These are phyloP conservation scores for Gyrodon lividus DNA, from an alignment of 768 basidiomycete genomes.

Conservation along the genomic window DNA sequence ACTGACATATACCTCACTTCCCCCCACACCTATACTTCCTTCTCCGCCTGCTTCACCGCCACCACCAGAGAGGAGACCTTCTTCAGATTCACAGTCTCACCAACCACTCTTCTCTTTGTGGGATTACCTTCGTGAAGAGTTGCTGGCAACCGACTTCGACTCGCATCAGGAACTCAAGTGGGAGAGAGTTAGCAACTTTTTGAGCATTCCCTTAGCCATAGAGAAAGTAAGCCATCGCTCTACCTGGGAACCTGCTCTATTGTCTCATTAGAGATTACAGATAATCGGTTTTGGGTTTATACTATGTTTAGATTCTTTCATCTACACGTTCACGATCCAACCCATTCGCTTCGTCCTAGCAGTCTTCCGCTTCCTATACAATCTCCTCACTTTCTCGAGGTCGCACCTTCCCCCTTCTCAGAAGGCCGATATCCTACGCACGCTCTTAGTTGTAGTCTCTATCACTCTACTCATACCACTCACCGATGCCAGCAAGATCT, in stretches of 20 bases:
- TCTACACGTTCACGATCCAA: slow-evolving; percentile 96
- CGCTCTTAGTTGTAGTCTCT: slow-evolving; percentile 71
- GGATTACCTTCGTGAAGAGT: slow-evolving; percentile 89
- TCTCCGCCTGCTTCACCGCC: slow-evolving; percentile 39
- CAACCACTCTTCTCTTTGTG: slow-evolving; percentile 75
- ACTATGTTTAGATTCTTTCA: slow-evolving; percentile 93
- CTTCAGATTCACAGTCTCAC: slow-evolving; percentile 18
- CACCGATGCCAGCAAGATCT: slow-evolving; percentile 96
- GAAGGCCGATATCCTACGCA: slow-evolving; percentile 89
- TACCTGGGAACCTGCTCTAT: background rate
- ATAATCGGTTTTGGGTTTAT: slow-evolving; percentile 90
- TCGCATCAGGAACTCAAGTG: slow-evolving; percentile 92
- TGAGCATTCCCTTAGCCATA: slow-evolving; percentile 87
- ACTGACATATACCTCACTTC: slow-evolving; percentile 68
- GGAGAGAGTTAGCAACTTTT: slow-evolving; percentile 95
- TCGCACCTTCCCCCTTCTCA: slow-evolving; percentile 78
- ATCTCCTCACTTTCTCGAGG: slow-evolving; percentile 48
- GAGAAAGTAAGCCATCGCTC: slow-evolving; percentile 69
- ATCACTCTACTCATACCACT: slow-evolving; percentile 73
- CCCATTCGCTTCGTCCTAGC: slow-evolving; percentile 84
- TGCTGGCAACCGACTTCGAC: slow-evolving; percentile 91
- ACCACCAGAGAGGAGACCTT: slow-evolving; percentile 12
- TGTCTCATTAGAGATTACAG: slow-evolving; percentile 38
- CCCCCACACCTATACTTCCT: slow-evolving; percentile 65
- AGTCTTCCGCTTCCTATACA: slow-evolving; percentile 50